Evolutionary conservation across 306 rosid species (phyloP).

Genomic region (Pterocarpus santalinus): DNA sequence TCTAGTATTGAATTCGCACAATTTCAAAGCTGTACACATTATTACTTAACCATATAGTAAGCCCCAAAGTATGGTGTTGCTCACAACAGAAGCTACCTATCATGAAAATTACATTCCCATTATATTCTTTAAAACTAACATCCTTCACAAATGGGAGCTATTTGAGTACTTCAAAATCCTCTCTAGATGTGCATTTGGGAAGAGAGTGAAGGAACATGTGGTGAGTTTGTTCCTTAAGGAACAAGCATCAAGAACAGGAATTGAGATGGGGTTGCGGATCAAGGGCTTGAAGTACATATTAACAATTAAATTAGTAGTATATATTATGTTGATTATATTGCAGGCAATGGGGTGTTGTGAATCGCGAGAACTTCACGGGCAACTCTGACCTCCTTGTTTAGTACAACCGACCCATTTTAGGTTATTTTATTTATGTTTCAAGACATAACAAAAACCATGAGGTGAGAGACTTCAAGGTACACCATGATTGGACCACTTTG

Average conservation of each 20-base stretch:
- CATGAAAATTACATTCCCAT: slow-evolving; percentile 45
- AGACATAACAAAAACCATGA: slow-evolving; percentile 38
- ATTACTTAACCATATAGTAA: slow-evolving; percentile 31
- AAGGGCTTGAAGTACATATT: slow-evolving; percentile 10
- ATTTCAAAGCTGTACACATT: slow-evolving; percentile 45
- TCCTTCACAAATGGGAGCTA: slow-evolving; percentile 19
- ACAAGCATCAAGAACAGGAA: slow-evolving; percentile 53
- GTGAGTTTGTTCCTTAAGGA: slow-evolving; percentile 42
- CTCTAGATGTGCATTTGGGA: slow-evolving; percentile 23
- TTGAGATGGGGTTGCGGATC: slow-evolving; percentile 41
- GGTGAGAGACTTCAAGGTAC: slow-evolving; percentile 49
- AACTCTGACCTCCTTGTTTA: slow-evolving; percentile 72
- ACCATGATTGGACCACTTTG: slow-evolving; percentile 60
- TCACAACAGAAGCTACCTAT: slow-evolving; percentile 37
- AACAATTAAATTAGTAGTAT: neutral
- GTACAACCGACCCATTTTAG: slow-evolving; percentile 52
- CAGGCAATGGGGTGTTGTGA: slow-evolving; percentile 78
- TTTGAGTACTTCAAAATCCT: slow-evolving; percentile 2
- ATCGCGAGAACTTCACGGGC: slow-evolving; percentile 97
- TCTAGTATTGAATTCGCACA: slow-evolving; percentile 38
- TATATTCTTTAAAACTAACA: slow-evolving; percentile 4
- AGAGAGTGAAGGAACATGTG: slow-evolving; percentile 55
- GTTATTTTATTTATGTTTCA: neutral
- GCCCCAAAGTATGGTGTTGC: slow-evolving; percentile 19
- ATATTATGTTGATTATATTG: slow-evolving; percentile 57